These are phyloP conservation scores for Paratinospora sagittata DNA, from an alignment of 164 flowering plant species.

Conservation along the genomic window DNA sequence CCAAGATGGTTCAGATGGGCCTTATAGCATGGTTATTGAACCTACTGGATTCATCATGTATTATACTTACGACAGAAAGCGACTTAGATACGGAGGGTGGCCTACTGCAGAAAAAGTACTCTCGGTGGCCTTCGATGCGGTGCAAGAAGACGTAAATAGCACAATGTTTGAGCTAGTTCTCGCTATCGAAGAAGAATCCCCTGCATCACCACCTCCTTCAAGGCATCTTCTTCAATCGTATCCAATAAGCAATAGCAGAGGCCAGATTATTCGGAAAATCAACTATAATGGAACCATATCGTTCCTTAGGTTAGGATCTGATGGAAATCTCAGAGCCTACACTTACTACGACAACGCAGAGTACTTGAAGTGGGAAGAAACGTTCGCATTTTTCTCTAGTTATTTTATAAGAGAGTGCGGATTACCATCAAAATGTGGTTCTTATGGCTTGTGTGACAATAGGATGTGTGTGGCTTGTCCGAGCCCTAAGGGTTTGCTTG, in stretches of 20 bases:
- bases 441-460: slow-evolving; percentile 30
- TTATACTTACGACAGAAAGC: background rate
- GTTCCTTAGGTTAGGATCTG: background rate
- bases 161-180: background rate
- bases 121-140: background rate
- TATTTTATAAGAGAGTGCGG: slow-evolving; percentile 29
- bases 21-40: slow-evolving; percentile 20
- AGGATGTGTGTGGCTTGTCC: slow-evolving; percentile 38
- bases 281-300: background rate
- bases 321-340: background rate
- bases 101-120: background rate
- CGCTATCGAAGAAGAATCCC: background rate
- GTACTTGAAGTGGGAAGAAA: background rate
- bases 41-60: background rate
- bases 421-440: slow-evolving; percentile 32
- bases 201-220: background rate
- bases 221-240: background rate
- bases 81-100: background rate
- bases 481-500: slow-evolving; percentile 26
- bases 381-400: background rate
- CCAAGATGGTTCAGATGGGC: slow-evolving; percentile 15
- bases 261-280: background rate
- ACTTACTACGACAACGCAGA: background rate
- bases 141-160: background rate
- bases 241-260: background rate